Conservation (phyloP, 345 rosid species). For the Hibiscus mutabilis region DNA sequence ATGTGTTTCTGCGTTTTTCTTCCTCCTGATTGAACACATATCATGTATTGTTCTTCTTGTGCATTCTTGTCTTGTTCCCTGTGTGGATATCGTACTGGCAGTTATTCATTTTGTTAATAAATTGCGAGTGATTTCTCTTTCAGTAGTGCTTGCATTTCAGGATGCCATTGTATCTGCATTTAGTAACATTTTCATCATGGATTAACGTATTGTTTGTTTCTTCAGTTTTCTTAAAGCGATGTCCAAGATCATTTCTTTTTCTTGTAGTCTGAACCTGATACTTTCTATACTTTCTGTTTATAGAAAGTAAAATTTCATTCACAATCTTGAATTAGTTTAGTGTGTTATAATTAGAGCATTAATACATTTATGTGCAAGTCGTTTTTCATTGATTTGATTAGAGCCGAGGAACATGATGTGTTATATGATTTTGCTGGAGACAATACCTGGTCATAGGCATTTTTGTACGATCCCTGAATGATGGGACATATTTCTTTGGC, state of each 20-base stretch:
- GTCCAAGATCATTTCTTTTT: background rate
- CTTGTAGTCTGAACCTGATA: background rate
- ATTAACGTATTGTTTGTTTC: background rate
- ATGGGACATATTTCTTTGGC: background rate
- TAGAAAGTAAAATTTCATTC: background rate
- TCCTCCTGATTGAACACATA: conserved; percentile 7
- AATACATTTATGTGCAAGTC: background rate
- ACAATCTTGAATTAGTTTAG: background rate
- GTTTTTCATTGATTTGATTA: background rate
- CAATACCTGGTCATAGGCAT: background rate
- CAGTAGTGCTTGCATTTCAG: background rate
- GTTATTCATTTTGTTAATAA: conserved; percentile 21
- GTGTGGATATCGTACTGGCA: conserved; percentile 18
- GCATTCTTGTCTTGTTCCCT: conserved; percentile 15
- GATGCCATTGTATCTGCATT: background rate
- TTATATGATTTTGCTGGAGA: background rate
- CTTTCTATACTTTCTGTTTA: background rate
- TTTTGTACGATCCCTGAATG: background rate
- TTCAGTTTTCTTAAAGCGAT: background rate
- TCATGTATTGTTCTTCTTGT: background rate
- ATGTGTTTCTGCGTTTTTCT: background rate
- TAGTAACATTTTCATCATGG: background rate
- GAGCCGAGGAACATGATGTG: background rate
- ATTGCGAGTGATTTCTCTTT: conserved; percentile 18
- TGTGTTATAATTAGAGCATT: background rate